phyloP scores from a whole-genome alignment of 139 green algal genomes.

The Picocystis salinarum region DNA sequence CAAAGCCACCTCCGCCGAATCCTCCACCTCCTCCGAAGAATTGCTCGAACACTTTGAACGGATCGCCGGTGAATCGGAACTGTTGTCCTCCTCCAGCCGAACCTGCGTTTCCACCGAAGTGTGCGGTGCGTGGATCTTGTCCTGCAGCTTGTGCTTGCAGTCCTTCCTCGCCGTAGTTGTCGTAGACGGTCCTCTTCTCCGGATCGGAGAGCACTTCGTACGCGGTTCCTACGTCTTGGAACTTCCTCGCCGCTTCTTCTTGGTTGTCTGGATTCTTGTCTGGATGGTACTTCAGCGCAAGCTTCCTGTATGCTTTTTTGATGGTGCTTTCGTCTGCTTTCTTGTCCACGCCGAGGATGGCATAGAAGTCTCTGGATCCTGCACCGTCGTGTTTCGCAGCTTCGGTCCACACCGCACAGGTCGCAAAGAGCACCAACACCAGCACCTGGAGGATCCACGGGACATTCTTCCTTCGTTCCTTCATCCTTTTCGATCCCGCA shows the following conservation, averaged over 20 bases:
- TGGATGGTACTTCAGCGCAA: slow-evolving; percentile 62
- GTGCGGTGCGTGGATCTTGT: slow-evolving; percentile 10
- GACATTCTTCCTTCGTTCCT: too few relatives aligned
- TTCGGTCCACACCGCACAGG: too few relatives aligned
- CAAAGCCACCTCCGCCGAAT: slow-evolving; percentile 16
- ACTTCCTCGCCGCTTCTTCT: slow-evolving; percentile 13
- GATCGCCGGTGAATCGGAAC: slow-evolving; percentile 43
- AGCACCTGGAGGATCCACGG: too few relatives aligned
- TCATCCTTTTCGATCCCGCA: too few relatives aligned
- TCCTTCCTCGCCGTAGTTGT: slow-evolving; percentile 53
- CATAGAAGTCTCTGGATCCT: too few relatives aligned
- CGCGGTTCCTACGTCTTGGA: slow-evolving; percentile 25
- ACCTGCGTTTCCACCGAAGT: slow-evolving; percentile 5
- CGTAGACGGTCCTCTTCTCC: slow-evolving; percentile 56
- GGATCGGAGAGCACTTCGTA: slow-evolving; percentile 65
- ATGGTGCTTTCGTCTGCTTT: slow-evolving; percentile 57
- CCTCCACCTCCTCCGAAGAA: slow-evolving; percentile 44
- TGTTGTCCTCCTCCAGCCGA: slow-evolving; percentile 19
- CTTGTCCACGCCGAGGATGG: slow-evolving; percentile 29
- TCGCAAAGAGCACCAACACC: too few relatives aligned
- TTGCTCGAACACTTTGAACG: slow-evolving; percentile 58
- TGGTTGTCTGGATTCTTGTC: slow-evolving; percentile 60
- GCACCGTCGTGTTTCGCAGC: too few relatives aligned
- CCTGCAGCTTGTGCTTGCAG: slow-evolving; percentile 22
- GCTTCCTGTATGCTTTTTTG: slow-evolving; percentile 58